Evolutionary conservation across 2,329 filamentous ascomycete species (phyloP), one percentile per base, ranked within the genome.

Genomic region (Gaeumannomyces tritici): DNA sequence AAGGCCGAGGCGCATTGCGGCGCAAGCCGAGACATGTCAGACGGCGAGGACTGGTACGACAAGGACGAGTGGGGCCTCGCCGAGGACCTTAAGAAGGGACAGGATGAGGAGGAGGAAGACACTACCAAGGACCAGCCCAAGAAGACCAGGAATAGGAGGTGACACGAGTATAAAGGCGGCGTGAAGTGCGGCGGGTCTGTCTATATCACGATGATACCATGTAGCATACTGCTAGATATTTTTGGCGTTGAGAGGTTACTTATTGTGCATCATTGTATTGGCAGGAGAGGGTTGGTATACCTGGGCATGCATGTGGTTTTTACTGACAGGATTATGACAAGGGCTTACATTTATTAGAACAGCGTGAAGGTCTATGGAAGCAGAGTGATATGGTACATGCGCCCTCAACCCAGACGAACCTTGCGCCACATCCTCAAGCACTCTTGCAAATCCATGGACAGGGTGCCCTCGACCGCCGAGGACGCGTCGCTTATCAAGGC

Each of bases 31-130:
- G 89, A 93, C 72, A 87, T 95, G 87, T 92, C 89, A 60, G 91
- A 96, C 71, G 90, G 90, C 13, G 91, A 96, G 77, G 91, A 96
- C 72, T 96, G 90, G 89, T 93, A 92, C 70, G 91, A 96, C 73
- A 84, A 84, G 70, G 88, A 91, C 61, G 89, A 91, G 75, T 93
- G 90, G 89, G 84, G 83, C 0, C 73, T 95, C 59, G 82, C 84
- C 11, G 88, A 89, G 65, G 87, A 90, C 67, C 75, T 93, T 9
- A 88, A 90, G 72, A 95, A 95, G 76, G 90, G 90, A 0, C 87
- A 90, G 69, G 89, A 92, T 65, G 87, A 89, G 70, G 90, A 93
- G 69, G 90, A 95, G 71, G 90, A 93, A 71, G 89, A 92, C 65
- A 76, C 79, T 65, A 80, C 80, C 65, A 55, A 55, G 47, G 60